Percentiles rank a stretch among this genome's conserved stretches.
Conservation (phyloP, 169 alveolate genomes). For the Plasmodium cynomolgi region DNA sequence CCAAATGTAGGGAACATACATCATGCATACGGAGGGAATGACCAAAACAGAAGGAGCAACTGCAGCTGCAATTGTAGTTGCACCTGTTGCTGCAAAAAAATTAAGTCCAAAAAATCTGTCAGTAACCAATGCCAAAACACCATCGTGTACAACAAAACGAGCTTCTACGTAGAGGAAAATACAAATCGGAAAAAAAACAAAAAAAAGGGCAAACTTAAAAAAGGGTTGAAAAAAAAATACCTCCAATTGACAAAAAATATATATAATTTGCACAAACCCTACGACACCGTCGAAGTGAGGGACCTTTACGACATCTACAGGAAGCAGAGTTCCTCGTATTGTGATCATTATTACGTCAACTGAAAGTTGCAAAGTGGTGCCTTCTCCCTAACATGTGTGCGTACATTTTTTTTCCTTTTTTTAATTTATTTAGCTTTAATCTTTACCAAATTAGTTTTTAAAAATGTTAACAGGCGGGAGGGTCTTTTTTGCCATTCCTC, state of each 20-base stretch:
- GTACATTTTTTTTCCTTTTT: neutral
- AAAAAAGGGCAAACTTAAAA: constrained; percentile 20
- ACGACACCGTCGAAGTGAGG: constrained; percentile 62
- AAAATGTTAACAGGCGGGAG: neutral
- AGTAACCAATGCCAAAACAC: constrained; percentile 35
- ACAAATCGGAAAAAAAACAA: constrained; percentile 36
- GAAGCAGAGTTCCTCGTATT: neutral
- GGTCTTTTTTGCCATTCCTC: neutral
- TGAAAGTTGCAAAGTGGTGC: neutral
- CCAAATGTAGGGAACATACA: neutral
- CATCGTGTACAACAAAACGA: constrained; percentile 41
- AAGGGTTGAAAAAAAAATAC: constrained; percentile 20
- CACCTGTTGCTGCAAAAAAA: constrained; percentile 7
- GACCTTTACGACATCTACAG: constrained; percentile 53
- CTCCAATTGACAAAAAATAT: constrained; percentile 37
- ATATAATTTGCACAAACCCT: constrained; percentile 42
- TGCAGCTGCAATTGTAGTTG: neutral
- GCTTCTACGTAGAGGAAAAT: constrained; percentile 54
- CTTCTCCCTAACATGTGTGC: neutral
- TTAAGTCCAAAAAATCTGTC: constrained; percentile 14
- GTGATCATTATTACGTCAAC: constrained; percentile 14
- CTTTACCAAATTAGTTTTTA: neutral
- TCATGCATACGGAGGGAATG: constrained; percentile 5
- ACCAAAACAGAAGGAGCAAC: neutral
- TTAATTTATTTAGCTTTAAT: neutral